Base-by-base conservation (phyloP, 306 rosid species). In the Trifolium repens region DNA sequence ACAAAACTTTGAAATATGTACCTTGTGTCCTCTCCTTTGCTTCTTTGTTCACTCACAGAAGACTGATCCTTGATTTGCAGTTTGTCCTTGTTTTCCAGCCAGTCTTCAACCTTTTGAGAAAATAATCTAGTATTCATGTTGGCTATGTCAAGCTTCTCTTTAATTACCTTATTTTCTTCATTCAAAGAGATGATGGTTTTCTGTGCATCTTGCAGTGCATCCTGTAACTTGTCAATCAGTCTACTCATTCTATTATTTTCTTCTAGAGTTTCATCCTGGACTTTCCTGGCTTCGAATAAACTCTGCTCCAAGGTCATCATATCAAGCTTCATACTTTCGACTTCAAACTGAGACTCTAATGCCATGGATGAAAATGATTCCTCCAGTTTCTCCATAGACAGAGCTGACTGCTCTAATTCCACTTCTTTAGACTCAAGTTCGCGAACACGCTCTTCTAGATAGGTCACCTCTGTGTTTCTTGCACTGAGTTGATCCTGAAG, bases 311-410 rank as follows among this genome's bases (percentile, higher is more conserved):
- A 82, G 59, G 91, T 81, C 81, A 85, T 84, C 84, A 90, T 84
- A 62, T 94, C 97, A 64, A 91, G 92, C 82, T 85, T 94, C 91
- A 91, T 79, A 80, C 93, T 88, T 85, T 94, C 96, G 63, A 94
- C 81, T 87, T 94, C 98, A 79, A 92, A 89, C 73, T 94, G 93
- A 69, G 96, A 90, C 75, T 94, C 98, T 84, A 94, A 82, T 66
- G 88, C 80, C 77, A 87, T 71, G 61, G 93, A 85, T 55, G 96
- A 83, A 81, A 94, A 78, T 35, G 90, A 83, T 81, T 84, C 94
- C 84, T 89, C 88, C 42, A 90, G 86, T 85, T 86, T 88, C 84
- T 85, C 96, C 39, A 90, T 54, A 60, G 71, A 79, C 79, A 80
- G 70, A 78, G 80, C 58, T 58, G 96, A 91, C 69, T 86, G 82